A percentile compares a stretch with the other conserved stretches of the same genome.
These are phyloP conservation scores for Hymenoscyphus albidus DNA, from an alignment of 2,329 filamentous ascomycete species.

Conservation along the genomic window DNA sequence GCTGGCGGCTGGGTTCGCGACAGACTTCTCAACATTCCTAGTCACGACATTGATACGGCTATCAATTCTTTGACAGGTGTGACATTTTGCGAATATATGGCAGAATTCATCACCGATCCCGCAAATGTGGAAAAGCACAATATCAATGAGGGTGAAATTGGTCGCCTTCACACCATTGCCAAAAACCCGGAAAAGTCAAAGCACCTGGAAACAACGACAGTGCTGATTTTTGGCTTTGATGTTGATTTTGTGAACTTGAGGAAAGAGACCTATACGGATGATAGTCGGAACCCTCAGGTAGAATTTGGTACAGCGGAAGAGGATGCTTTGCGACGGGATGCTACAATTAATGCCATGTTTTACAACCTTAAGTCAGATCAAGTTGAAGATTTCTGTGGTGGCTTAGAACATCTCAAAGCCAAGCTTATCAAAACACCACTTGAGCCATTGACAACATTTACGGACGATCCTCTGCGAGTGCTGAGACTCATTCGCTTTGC, in stretches of 20 bases:
- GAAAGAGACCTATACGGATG: conserved; percentile 85
- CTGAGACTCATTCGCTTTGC: conserved; percentile 86
- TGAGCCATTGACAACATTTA: conserved; percentile 87
- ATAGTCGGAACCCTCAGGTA: conserved; percentile 85
- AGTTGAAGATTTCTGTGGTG: conserved; percentile 83
- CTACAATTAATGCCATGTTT: conserved; percentile 92
- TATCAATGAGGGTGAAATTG: conserved; percentile 55
- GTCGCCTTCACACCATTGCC: conserved; percentile 80
- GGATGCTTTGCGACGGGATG: conserved; percentile 84
- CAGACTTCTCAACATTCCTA: conserved; percentile 68
- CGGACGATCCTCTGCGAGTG: conserved; percentile 85
- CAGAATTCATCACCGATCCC: conserved; percentile 61
- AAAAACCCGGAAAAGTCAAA: conserved; percentile 96
- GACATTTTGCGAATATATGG: conserved; percentile 66
- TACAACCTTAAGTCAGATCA: conserved; percentile 79
- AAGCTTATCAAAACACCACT: conserved; percentile 80
- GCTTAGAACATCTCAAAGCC: conserved; percentile 68
- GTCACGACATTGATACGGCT: conserved; percentile 79
- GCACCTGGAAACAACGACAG: conserved; percentile 88
- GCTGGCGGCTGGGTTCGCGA: conserved; percentile 87
- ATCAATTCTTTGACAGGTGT: conserved; percentile 84
- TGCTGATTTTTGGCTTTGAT: conserved; percentile 79
- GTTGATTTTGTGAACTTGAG: conserved; percentile 92
- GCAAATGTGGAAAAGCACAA: conserved; percentile 59
- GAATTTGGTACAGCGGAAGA: conserved; percentile 91